These are phyloP conservation scores for Russula foetens DNA, from an alignment of 768 basidiomycete species.

Conservation along the genomic window DNA sequence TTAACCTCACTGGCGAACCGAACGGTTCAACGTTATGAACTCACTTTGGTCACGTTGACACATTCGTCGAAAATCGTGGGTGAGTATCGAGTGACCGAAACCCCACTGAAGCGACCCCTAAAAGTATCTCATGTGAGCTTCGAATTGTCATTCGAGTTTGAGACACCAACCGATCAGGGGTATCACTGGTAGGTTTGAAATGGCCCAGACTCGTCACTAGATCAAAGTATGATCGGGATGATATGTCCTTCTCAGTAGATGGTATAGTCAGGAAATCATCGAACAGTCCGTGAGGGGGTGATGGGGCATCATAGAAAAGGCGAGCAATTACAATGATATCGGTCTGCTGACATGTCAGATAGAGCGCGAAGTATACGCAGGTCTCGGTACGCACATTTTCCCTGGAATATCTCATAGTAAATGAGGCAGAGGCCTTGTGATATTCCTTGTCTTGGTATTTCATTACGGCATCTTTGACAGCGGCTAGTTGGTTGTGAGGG, in stretches of 20 bases:
- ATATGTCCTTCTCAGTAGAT: neutral
- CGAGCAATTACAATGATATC: neutral
- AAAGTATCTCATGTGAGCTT: neutral
- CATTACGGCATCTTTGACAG: neutral
- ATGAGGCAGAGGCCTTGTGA: neutral
- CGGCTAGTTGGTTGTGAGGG: neutral
- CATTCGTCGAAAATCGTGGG: neutral
- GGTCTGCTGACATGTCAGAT: no score
- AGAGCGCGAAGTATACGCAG: no score
- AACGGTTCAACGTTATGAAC: neutral
- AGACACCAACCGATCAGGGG: no score
- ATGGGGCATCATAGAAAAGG: constrained; percentile 16
- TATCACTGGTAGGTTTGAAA: no score
- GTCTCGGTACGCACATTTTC: no score
- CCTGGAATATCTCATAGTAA: neutral
- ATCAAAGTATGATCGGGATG: neutral
- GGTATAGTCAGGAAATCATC: constrained; percentile 19
- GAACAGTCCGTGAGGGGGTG: constrained; percentile 10
- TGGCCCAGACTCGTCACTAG: neutral
- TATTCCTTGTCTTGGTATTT: constrained; percentile 7
- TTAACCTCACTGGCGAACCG: neutral
- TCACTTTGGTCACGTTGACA: neutral
- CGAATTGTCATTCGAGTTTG: no score
- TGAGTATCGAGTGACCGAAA: neutral
- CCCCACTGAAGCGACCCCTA: neutral